These are phyloP conservation scores for Extremus antarcticus DNA, from an alignment of 495 filamentous ascomycete genomes.

Conservation along the genomic window DNA sequence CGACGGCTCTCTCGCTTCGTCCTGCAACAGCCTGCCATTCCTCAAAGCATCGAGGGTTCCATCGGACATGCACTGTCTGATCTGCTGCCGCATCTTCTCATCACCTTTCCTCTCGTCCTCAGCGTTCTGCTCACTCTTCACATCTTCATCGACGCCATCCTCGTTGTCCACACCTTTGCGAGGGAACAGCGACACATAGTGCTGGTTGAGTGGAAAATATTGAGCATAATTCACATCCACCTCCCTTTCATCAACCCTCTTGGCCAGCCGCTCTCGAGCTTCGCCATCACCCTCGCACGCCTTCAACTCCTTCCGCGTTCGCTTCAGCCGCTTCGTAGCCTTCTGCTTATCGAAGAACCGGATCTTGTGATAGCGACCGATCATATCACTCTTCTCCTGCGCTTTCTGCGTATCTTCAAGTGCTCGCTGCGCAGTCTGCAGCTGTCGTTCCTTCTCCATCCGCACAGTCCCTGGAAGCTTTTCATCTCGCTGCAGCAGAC, in stretches of 20 bases:
- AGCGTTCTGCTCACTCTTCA: constrained; percentile 16
- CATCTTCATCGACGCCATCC: constrained; percentile 16
- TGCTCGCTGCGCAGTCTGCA: constrained; percentile 63
- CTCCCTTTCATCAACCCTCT: constrained; percentile 51
- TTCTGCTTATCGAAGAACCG: constrained; percentile 89
- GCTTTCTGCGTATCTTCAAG: constrained; percentile 46
- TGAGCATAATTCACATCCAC: constrained; percentile 77
- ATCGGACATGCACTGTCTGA: constrained; percentile 59
- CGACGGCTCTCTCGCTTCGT: neutral
- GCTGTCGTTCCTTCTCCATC: constrained; percentile 68
- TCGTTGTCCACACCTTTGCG: constrained; percentile 33
- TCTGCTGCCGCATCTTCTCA: constrained; percentile 56
- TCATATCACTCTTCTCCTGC: constrained; percentile 58
- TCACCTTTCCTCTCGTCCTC: constrained; percentile 22
- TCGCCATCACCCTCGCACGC: constrained; percentile 40
- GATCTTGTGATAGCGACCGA: constrained; percentile 85
- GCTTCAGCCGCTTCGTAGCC: constrained; percentile 48
- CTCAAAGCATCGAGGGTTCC: constrained; percentile 41
- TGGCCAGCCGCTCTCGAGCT: constrained; percentile 33
- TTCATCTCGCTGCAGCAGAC: constrained; percentile 48
- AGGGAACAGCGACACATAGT: constrained; percentile 70
- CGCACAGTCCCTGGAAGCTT: constrained; percentile 63
- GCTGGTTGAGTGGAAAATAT: constrained; percentile 67
- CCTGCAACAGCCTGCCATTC: constrained; percentile 32
- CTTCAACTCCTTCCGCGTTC: constrained; percentile 24